A percentile compares a stretch with the other conserved stretches of the same genome.
Conservation (phyloP, 176 grass and related monocot genomes). For the Elymus sibiricus region DNA sequence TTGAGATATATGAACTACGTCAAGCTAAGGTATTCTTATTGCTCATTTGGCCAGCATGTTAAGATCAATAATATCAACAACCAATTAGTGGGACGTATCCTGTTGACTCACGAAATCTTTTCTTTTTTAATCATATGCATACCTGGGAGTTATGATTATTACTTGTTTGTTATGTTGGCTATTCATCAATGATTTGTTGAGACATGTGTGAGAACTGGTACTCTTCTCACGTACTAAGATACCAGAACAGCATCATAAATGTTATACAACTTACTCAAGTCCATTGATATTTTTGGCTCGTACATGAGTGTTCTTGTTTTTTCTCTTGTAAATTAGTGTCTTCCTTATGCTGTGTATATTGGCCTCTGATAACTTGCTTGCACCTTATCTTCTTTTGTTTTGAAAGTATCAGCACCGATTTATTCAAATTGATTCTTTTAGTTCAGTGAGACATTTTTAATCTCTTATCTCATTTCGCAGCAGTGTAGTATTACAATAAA, state of each 20-base stretch:
- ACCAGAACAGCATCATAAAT: neutral
- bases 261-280: neutral
- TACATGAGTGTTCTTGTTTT: neutral
- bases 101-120: neutral
- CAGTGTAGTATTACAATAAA: neutral
- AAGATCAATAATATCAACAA: neutral
- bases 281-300: neutral
- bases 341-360: neutral
- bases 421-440: neutral
- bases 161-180: neutral
- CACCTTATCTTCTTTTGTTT: neutral
- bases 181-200: neutral
- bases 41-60: neutral
- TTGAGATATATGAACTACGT: slow-evolving; percentile 96
- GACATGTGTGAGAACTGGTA: neutral
- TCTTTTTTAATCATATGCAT: neutral
- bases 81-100: neutral
- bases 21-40: slow-evolving; percentile 76
- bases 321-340: neutral
- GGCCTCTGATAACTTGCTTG: neutral
- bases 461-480: neutral
- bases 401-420: neutral
- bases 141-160: neutral
- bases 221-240: neutral
- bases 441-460: neutral